Base-by-base conservation (phyloP, 2,329 filamentous ascomycete species). In the Apiospora kogelbergensis region DNA sequence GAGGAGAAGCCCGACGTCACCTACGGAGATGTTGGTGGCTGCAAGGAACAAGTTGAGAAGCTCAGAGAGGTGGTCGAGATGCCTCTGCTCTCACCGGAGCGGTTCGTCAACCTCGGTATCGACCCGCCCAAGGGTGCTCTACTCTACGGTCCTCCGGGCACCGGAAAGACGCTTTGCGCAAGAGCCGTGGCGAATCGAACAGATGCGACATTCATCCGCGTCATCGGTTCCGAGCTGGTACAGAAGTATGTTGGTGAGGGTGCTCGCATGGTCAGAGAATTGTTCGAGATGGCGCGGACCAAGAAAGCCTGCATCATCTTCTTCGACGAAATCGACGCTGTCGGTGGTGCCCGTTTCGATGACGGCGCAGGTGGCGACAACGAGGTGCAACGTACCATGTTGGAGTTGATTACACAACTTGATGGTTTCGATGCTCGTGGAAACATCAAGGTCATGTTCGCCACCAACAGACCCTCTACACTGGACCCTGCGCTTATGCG, bases 291-390 rank as follows among this genome's bases (percentile, higher is more conserved):
- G 96, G 96, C 96, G 11, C 91, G 96, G 75, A 98, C 96, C 69
- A 99, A 99, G 89, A 99, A 99, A 84, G 96, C 96, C 0, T 99
- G 96, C 82, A 99, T 99, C 79, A 99, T 99, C 84, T 99, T 99
- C 90, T 97, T 97, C 78, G 96, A 99, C 80, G 96, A 99, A 84
- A 96, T 98, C 72, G 95, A 98, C 81, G 95, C 95, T 65, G 93
- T 98, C 68, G 95, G 95, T 78, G 95, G 95, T 75, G 95, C 95
- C 46, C 93, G 95, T 81, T 98, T 98, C 79, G 95, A 98, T 77
- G 95, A 98, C 76, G 95, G 95, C 73, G 95, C 95, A 72, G 95
- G 95, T 76, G 95, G 95, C 77, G 95, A 98, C 82, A 98, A 98
- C 79, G 95, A 98, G 81, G 95, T 98, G 7, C 95, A 98, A 82